phyloP scores from a whole-genome alignment of 257 asterid species.

The Ocimum tenuiflorum region DNA sequence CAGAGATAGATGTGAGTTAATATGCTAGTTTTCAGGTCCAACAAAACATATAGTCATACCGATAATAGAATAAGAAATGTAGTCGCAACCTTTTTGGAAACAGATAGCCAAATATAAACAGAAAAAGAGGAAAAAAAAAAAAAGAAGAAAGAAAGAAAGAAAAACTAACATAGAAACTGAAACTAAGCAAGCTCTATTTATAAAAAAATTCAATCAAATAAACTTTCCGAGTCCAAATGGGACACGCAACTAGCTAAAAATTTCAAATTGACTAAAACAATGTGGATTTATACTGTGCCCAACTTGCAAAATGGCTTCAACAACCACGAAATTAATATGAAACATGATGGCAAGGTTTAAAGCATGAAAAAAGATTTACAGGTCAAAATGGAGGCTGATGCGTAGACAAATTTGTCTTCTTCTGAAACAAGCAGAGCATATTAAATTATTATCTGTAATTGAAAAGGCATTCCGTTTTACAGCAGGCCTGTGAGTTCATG shows the following conservation, averaged over 20 bases:
- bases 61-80: too few species aligned
- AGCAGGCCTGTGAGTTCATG: background rate
- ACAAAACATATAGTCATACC: too few species aligned
- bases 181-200: background rate
- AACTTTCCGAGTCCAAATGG: background rate
- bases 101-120: too few species aligned
- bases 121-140: too few species aligned
- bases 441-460: background rate
- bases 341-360: background rate
- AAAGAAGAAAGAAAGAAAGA: too few species aligned
- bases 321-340: background rate
- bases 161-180: background rate
- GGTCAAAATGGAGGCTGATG: background rate
- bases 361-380: background rate
- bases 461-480: background rate
- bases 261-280: background rate
- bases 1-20: background rate
- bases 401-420: background rate
- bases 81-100: too few species aligned
- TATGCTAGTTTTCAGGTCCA: background rate
- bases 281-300: background rate
- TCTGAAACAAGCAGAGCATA: background rate
- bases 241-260: background rate
- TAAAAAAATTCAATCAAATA: background rate
- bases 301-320: background rate